phyloP scores from a whole-genome alignment of 106 monocot species.

The Chionographis japonica region DNA sequence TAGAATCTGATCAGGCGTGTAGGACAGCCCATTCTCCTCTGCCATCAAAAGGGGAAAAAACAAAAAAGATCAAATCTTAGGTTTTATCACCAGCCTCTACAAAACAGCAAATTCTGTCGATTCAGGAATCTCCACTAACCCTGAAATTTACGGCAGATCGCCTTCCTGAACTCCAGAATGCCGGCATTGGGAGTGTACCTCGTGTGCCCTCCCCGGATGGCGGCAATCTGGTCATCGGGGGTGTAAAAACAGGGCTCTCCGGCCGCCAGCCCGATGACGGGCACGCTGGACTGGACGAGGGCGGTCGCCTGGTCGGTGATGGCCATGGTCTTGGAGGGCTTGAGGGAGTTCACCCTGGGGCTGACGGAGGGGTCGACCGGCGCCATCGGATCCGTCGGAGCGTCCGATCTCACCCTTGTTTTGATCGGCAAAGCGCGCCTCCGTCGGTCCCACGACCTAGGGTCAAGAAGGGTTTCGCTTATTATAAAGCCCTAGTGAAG shows the following conservation, averaged over 20 bases:
- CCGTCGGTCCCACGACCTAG: neutral
- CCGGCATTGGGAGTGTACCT: conserved; percentile 93
- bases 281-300: conserved; percentile 81
- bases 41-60: conserved; percentile 9
- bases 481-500: too few relatives aligned
- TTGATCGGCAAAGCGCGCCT: neutral
- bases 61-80: neutral
- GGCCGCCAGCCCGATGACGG: conserved; percentile 81
- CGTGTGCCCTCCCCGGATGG: conserved; percentile 80
- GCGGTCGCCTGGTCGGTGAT: conserved; percentile 91
- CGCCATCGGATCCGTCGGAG: neutral
- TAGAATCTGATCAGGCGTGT: conserved; percentile 78
- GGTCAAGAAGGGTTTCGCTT: too few relatives aligned
- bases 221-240: conserved; percentile 63
- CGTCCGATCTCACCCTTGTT: neutral
- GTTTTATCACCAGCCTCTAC: neutral
- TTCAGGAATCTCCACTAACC: conserved; percentile 22
- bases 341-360: conserved; percentile 75
- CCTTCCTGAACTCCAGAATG: conserved; percentile 75
- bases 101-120: neutral
- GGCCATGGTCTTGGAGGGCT: conserved; percentile 95
- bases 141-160: conserved; percentile 76
- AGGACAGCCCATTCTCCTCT: conserved; percentile 92
- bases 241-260: conserved; percentile 94
- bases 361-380: conserved; percentile 58